Conservation (phyloP, 2,329 filamentous ascomycete species). For the Cryphonectria radicalis region DNA sequence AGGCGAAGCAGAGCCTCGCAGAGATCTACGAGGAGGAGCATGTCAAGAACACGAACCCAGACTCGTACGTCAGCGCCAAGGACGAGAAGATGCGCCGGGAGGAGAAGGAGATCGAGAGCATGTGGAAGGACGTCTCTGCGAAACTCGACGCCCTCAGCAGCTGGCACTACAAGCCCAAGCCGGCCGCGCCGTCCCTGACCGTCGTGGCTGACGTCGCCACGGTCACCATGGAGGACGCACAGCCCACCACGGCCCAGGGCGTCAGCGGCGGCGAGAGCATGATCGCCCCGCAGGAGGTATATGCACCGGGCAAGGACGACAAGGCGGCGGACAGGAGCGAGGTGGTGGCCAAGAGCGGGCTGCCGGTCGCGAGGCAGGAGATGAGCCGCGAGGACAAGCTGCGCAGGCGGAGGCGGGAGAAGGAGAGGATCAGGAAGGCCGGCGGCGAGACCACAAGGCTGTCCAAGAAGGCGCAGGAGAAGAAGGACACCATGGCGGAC, state of each 20-base stretch:
- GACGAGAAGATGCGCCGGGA: conserved; percentile 83
- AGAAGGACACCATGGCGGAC: conserved; percentile 52
- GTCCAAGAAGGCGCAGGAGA: conserved; percentile 63
- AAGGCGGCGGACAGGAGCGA: conserved; percentile 65
- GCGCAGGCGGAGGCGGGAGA: conserved; percentile 75
- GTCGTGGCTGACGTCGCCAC: conserved; percentile 91
- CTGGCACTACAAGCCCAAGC: conserved; percentile 94
- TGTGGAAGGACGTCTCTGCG: conserved; percentile 81
- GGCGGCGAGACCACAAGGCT: conserved; percentile 53
- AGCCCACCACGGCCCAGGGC: conserved; percentile 80
- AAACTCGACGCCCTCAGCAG: conserved; percentile 89
- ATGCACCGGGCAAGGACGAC: conserved; percentile 74
- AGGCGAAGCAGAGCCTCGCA: conserved; percentile 83
- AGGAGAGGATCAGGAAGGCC: conserved; percentile 80
- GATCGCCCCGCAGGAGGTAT: conserved; percentile 93
- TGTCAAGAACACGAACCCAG: conserved; percentile 74
- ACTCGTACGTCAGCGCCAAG: conserved; percentile 76
- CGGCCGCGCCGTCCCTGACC: conserved; percentile 77
- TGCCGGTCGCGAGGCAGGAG: conserved; percentile 80
- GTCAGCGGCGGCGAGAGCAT: conserved; percentile 70
- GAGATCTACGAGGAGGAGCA: conserved; percentile 96
- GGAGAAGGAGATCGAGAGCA: conserved; percentile 77
- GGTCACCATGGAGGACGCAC: conserved; percentile 91
- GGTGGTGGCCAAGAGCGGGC: conserved; percentile 75
- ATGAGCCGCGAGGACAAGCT: conserved; percentile 86